These are phyloP conservation scores for Bruguiera sexangula DNA, from an alignment of 345 rosid species.

Conservation along the genomic window DNA sequence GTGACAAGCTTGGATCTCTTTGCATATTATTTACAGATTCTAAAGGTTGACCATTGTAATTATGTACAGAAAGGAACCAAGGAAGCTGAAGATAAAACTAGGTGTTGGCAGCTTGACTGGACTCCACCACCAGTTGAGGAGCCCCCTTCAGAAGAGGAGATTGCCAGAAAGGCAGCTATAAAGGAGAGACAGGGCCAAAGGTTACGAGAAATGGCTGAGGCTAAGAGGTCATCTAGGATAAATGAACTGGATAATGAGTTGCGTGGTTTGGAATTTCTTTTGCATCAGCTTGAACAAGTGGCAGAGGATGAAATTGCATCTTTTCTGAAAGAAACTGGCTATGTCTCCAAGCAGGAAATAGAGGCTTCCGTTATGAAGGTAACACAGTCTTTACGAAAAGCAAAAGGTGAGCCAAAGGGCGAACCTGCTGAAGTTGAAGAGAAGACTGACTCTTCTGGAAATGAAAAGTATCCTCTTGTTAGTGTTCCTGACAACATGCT, in stretches of 20 bases:
- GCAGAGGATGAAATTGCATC: conserved; percentile 54
- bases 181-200: conserved; percentile 93
- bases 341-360: conserved; percentile 75
- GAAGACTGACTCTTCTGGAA: conserved; percentile 47
- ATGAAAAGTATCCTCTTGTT: conserved; percentile 72
- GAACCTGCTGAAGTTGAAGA: conserved; percentile 77
- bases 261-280: conserved; percentile 75
- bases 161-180: conserved; percentile 92
- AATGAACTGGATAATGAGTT: conserved; percentile 78
- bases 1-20: conserved; percentile 32
- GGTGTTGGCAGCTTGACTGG: conserved; percentile 97
- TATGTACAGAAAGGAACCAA: conserved; percentile 67
- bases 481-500: conserved; percentile 71
- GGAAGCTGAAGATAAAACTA: conserved; percentile 86
- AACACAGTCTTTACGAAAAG: conserved; percentile 68
- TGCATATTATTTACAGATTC: conserved; percentile 9
- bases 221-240: conserved; percentile 79
- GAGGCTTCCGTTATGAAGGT: conserved; percentile 60
- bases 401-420: conserved; percentile 74
- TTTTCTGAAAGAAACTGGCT: conserved; percentile 78
- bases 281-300: conserved; percentile 77
- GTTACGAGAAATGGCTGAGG: conserved; percentile 96
- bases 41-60: conserved; percentile 11
- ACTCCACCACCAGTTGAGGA: conserved; percentile 81
- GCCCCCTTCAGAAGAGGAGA: conserved; percentile 96